A percentile compares a stretch with the other conserved stretches of the same genome.
phyloP scores from a whole-genome alignment of 225 moss, liverwort and hornwort species.

The Lunularia cruciata region DNA sequence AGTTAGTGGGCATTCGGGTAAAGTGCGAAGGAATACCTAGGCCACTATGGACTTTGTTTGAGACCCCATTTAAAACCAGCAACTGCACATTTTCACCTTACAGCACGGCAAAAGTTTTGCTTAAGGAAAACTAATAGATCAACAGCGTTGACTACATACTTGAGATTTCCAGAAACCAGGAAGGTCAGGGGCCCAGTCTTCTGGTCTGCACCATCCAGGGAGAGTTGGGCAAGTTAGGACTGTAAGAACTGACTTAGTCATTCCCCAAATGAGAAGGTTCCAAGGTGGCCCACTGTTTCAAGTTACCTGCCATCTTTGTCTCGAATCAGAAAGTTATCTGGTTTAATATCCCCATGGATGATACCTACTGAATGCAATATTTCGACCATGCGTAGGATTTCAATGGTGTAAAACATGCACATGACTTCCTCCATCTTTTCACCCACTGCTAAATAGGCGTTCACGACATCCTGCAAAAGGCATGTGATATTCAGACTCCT shows the following conservation, averaged over 20 bases:
- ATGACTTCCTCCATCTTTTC: conserved; percentile 87
- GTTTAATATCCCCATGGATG: conserved; percentile 98
- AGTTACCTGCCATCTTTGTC: conserved; percentile 68
- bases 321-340: conserved; percentile 94
- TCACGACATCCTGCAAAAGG: conserved; percentile 92
- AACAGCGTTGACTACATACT: conserved; percentile 43
- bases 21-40: too few relatives aligned
- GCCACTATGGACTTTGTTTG: too few relatives aligned
- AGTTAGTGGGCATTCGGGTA: too few relatives aligned
- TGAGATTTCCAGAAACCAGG: conserved; percentile 79
- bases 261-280: background rate
- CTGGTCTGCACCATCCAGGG: conserved; percentile 27
- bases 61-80: too few relatives aligned
- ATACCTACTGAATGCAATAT: conserved; percentile 80
- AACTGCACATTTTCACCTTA: too few relatives aligned
- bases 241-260: background rate
- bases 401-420: conserved; percentile 89
- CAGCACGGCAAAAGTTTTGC: too few relatives aligned
- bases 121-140: too few relatives aligned
- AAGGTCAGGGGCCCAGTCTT: conserved; percentile 60
- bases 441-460: conserved; percentile 64
- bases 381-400: conserved; percentile 87
- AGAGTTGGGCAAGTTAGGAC: background rate
- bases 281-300: background rate
- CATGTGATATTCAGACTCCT: too few relatives aligned